Evolutionary conservation across 148 eudicot genomes (phyloP), one percentile per base, ranked within the genome.

Genomic region (Dianthus caryophyllus): DNA sequence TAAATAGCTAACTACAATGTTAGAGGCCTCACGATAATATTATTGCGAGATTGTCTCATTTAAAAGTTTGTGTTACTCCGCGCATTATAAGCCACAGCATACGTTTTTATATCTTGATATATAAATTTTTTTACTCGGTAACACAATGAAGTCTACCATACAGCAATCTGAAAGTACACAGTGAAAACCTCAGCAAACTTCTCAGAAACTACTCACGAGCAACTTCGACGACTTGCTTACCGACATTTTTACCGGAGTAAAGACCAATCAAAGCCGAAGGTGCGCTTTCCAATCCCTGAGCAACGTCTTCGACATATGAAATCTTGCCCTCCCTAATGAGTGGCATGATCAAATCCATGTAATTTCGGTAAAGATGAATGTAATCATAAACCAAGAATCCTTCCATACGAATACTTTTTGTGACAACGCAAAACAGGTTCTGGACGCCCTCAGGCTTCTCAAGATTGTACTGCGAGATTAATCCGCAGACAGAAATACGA

Each of bases 201-300:
- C 64, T 83, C 80, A 18, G 3, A 33, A 59, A 1, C 64, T 63
- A 77, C 25, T 84, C 84, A 0, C 29, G 68, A 61, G 84, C 78
- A 51, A 84, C 79, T 0, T 44, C 73, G 10, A 84, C 80, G 6
- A 83, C 67, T 30, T 83, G 82, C 65, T 83, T 83, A 20, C 87
- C 84, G 17, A 80, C 73, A 71, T 83, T 83, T 30, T 74, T 80
- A 4, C 87, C 87, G 17, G 69, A 70, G 73, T 67, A 82, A 17
- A 82, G 77, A 15, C 89, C 86, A 31, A 82, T 31, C 22, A 85
- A 73, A 60, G 89, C 89, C 1, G 79, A 48, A 10, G 89, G 89
- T 0, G 65, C 84, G 3, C 30, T 78, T 69, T 82, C 86, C 0
- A 85, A 71, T 31, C 89, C 89, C 51, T 82, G 68, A 60, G 53